Percentiles rank a stretch among this genome's conserved stretches.
Evolutionary conservation across 148 eudicot genomes (phyloP).

Genomic region (Dysphania ambrosioides): DNA sequence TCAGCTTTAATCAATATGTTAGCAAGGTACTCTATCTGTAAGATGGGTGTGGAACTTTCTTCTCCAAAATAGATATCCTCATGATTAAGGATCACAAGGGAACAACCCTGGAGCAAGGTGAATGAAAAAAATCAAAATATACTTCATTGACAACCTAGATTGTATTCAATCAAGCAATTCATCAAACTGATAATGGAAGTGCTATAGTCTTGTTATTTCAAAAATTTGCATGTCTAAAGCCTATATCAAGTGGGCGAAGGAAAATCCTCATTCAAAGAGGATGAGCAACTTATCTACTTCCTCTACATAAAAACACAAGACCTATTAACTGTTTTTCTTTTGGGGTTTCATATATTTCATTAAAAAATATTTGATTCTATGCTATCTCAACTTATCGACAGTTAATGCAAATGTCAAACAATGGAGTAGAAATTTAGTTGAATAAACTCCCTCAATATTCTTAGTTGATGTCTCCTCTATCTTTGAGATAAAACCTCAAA

Average conservation of each 20-base stretch:
- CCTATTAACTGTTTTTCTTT: background rate
- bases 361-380: too few species aligned
- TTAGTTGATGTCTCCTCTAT: background rate
- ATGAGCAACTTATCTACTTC: background rate
- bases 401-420: too few species aligned
- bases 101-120: slow-evolving; percentile 52
- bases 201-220: background rate
- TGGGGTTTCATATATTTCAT: too few species aligned
- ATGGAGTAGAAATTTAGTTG: too few species aligned
- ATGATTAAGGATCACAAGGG: slow-evolving; percentile 61
- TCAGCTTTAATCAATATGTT: slow-evolving; percentile 63
- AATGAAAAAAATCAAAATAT: background rate
- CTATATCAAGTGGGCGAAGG: background rate
- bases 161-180: background rate
- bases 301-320: background rate
- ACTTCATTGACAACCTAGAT: background rate
- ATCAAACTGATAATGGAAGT: background rate
- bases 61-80: slow-evolving; percentile 60
- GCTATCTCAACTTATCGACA: too few species aligned
- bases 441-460: background rate
- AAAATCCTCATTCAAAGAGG: background rate
- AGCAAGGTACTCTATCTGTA: slow-evolving; percentile 71
- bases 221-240: background rate
- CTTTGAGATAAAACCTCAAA: background rate
- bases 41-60: slow-evolving; percentile 39